phyloP scores from a whole-genome alignment of 1,284 basidiomycete genomes.

The Microbotryomycetes sp. region DNA sequence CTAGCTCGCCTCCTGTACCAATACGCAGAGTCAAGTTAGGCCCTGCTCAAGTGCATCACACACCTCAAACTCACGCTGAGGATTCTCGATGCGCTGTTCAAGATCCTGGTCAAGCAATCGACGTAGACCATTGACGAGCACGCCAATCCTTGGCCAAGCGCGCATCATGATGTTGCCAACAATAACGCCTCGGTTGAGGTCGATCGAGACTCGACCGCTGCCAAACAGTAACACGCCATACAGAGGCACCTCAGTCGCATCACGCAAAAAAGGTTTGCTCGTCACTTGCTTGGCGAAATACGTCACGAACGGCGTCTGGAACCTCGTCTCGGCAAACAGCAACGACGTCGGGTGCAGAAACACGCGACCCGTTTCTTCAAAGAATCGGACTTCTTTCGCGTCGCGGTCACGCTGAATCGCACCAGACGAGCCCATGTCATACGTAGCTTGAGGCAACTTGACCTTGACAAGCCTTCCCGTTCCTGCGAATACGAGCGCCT shows the following conservation, averaged over 20 bases:
- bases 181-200: constrained; percentile 66
- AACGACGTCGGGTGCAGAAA: constrained; percentile 82
- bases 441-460: constrained; percentile 68
- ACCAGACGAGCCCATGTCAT: constrained; percentile 72
- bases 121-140: constrained; percentile 81
- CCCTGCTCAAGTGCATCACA: no score
- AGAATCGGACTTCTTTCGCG: constrained; percentile 73
- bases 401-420: constrained; percentile 72
- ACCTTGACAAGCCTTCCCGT: constrained; percentile 48
- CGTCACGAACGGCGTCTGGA: constrained; percentile 67
- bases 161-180: constrained; percentile 58
- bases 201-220: constrained; percentile 61
- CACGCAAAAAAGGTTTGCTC: constrained; percentile 77
- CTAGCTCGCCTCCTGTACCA: constrained; percentile 33
- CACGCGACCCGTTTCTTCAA: constrained; percentile 58
- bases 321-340: constrained; percentile 64
- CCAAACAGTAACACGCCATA: constrained; percentile 81
- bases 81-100: constrained; percentile 48
- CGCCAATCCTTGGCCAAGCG: constrained; percentile 80
- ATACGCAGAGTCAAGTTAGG: constrained; percentile 11
- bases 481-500: constrained; percentile 72
- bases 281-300: constrained; percentile 79
- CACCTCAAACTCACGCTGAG: background rate
- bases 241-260: constrained; percentile 84
- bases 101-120: constrained; percentile 66